Evolutionary conservation across 352 stramenopile species (phyloP), one percentile per base, ranked within the genome.

Genomic region (Phytopythium litorale): DNA sequence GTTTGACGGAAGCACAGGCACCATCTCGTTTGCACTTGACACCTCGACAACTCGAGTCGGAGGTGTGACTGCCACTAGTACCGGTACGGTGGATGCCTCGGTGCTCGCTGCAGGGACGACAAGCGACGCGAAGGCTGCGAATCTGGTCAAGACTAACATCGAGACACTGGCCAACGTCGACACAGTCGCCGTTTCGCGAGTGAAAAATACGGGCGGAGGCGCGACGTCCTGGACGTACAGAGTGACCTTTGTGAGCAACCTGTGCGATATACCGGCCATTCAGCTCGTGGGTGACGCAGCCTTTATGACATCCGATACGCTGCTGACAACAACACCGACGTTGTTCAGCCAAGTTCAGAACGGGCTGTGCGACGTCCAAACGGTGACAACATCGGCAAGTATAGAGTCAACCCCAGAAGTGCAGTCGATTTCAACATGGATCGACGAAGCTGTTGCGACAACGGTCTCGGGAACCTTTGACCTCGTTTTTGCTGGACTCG

Each of bases 321-420:
- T 74, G 12, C 40, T 81, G 25, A 76, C 71, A 0, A 61, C 65
- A 1, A 68, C 78, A 0, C 64, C 70, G 0, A 65, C 79, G 9
- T n/a, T 71, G 18, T 89, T 91, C 52, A 87, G 53, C 0, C 72
- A 92, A 54, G 56, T 94, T 2, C 82, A 92, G 19, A 87, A 87
- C 16, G 97, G 96, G 35, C 64, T 91, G n/a, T 96, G 94, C 19
- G 96, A 99, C 68, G 81, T 99, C 7, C 97, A 99, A 78, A 98
- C 91, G 0, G 83, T 99, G 38, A 90, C 87, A 2, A 90, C 94
- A 15, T 95, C 91, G 19, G 79, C 87, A 8, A 97, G 97, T 53
- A 78, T 92, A 6, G 84, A 93, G 50, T 98, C 96, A 40, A 87
- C 88, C 3, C 72, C 90, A 0, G 91, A 98, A 58, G 79, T 98